Evolutionary conservation across 1,284 basidiomycete species (phyloP), one percentile per base, ranked within the genome.

Genomic region (Tremellales sp.): DNA sequence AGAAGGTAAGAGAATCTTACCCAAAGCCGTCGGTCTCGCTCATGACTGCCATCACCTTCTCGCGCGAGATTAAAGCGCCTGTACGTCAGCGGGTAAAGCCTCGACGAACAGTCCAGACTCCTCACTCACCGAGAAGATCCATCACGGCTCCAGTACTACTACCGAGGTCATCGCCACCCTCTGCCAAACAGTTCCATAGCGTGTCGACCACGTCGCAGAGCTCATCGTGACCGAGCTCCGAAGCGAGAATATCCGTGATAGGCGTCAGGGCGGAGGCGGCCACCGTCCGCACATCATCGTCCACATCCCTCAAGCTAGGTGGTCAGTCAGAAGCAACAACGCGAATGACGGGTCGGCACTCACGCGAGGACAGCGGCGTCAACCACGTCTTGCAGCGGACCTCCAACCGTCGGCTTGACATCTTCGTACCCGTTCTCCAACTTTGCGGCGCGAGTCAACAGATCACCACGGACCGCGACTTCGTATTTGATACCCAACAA

Each of bases 81-180:
- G 19, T 39, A 10, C 11, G 8, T 19, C 10, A 19, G 10, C 36
- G 7, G 8, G 19, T 13, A 11, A 7, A 39, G 11, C 19, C 7
- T 12, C 7, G 7, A n/a, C 10, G 36, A 21, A 39, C 36, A 39
- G 29, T 8, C 8, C n/a, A 8, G 29, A 17, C 58, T 44, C 43
- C 42, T 10, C 15, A 60, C 77, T 51, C 60, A 89, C 89, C 86
- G 17, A 97, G 77, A 1, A 99, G 79, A 68, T 97, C 92, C 96
- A 99, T 99, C 24, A 98, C 91, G 17, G 88, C 86, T 19, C 91
- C 93, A 22, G 96, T 91, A 62, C 92, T 97, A 53, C 92, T 97
- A 52, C 92, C 92, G 2, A 99, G 76, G 65, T 99, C 96, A 70
- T 99, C 96, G 65, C 92, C 93, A 81, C 94, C 91, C 57, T 91